Conservation (phyloP, 140 eudicot species). For the Flaveria floridana region DNA sequence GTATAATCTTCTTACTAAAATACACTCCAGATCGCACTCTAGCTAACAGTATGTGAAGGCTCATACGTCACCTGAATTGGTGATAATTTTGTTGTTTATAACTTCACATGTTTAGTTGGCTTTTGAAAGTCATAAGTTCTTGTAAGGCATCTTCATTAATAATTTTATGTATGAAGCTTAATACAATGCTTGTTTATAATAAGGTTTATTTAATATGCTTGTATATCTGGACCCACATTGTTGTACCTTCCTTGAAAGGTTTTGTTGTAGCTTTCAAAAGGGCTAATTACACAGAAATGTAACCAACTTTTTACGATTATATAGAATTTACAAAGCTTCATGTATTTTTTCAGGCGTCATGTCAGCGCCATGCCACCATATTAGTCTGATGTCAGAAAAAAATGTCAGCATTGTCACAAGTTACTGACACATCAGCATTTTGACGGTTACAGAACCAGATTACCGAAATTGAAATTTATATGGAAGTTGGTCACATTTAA, state of each 20-base stretch:
- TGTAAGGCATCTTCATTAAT: background rate
- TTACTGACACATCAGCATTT: background rate
- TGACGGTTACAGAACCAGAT: background rate
- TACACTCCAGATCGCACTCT: background rate
- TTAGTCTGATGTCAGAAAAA: background rate
- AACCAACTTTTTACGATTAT: background rate
- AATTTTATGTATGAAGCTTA: background rate
- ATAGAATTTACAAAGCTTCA: background rate
- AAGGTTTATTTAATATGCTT: slow-evolving; percentile 8
- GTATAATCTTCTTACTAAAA: background rate
- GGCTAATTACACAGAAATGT: background rate
- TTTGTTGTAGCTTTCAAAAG: background rate
- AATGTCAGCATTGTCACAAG: background rate
- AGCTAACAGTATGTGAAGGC: background rate
- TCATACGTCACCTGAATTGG: background rate
- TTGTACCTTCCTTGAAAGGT: slow-evolving; percentile 2
- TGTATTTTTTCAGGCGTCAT: background rate
- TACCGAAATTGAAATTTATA: background rate
- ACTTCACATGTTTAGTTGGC: background rate
- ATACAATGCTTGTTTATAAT: background rate
- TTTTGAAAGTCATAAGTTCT: slow-evolving; percentile 5
- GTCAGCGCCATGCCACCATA: background rate
- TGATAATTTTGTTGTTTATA: background rate
- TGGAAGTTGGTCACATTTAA: background rate
- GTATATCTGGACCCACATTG: background rate